Evolutionary conservation across 352 stramenopile species (phyloP), one percentile per base, ranked within the genome.

Genomic region (Phytophthora macrochlamydospora): DNA sequence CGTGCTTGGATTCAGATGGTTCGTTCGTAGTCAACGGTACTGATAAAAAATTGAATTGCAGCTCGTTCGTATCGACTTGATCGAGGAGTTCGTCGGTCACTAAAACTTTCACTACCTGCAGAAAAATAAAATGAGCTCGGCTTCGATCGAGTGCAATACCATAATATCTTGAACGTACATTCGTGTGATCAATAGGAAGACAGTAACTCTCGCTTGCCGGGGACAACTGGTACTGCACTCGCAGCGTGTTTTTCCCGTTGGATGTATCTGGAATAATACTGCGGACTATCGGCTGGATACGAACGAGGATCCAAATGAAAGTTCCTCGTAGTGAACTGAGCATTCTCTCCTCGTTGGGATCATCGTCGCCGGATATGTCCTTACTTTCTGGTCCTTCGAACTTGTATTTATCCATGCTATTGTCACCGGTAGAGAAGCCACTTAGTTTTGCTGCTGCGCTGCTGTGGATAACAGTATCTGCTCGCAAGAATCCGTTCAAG

Each of bases 221-320:
- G 8, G 68, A 78, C 50, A 87, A 30, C 62, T 91, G 79, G 54
- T 88, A 89, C 51, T 88, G 78, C 37, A 89, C 75, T n/a, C 67
- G 74, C 35, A 78, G 24, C 14, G 6, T 24, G n/a, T 45, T 46
- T 12, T 62, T 48, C 7, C 14, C 14, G 18, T 51, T 13, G 14
- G 35, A 13, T 62, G 31, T 7, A 49, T 55, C 8, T 7, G 29
- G 28, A 43, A 56, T 3, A 8, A 54, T 50, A n/a, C 13, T 28
- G 45, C 44, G 62, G 2, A 38, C 14, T 40, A 66, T 11, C 14
- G 69, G 69, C 48, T 90, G 77, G 11, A 90, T 43, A 14, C 75
- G 74, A 56, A 88, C 69, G 29, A 86, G 75, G n/a, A 90, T 24
- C 62, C 70, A 82, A 32, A 78, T 62, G 32, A 84, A 88, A 28